These are phyloP conservation scores for Epipyxis sp. DNA, from an alignment of 108 stramenopile genomes.

Conservation along the genomic window DNA sequence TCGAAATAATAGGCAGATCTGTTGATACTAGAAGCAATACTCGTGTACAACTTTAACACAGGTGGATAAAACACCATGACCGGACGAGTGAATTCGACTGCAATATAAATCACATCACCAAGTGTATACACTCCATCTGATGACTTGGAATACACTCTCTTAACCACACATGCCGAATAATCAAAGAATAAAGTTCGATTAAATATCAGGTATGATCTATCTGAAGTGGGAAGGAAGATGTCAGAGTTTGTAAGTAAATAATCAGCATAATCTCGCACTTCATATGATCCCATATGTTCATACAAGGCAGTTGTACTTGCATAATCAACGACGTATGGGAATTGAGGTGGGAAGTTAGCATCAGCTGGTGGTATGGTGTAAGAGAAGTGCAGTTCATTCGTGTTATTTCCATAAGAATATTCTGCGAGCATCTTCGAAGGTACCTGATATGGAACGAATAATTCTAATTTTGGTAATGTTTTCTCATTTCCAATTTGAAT, in stretches of 20 bases:
- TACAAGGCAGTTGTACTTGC: not conserved
- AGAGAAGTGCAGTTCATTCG: constrained; percentile 14
- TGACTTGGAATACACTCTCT: not conserved
- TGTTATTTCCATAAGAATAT: constrained; percentile 21
- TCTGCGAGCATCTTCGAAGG: not conserved
- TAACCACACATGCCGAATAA: not conserved
- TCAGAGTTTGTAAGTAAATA: not conserved
- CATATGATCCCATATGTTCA: not conserved
- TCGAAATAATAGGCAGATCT: not conserved
- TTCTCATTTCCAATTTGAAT: not conserved
- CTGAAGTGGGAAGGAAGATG: not conserved
- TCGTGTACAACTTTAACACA: not conserved
- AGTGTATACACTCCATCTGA: not conserved
- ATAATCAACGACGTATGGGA: not conserved
- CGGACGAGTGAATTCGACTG: constrained; percentile 3
- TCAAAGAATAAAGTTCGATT: not conserved
- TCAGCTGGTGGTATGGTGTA: constrained; percentile 12
- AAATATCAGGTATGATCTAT: not conserved
- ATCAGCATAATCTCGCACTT: not conserved
- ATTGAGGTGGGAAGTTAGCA: not conserved
- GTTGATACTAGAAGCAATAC: not conserved
- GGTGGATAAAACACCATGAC: constrained; percentile 31
- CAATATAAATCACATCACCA: not conserved
- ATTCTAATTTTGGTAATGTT: not conserved
- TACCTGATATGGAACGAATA: not conserved